Conservation (phyloP, 2,329 filamentous ascomycete genomes). For the Diplodia corticola region DNA sequence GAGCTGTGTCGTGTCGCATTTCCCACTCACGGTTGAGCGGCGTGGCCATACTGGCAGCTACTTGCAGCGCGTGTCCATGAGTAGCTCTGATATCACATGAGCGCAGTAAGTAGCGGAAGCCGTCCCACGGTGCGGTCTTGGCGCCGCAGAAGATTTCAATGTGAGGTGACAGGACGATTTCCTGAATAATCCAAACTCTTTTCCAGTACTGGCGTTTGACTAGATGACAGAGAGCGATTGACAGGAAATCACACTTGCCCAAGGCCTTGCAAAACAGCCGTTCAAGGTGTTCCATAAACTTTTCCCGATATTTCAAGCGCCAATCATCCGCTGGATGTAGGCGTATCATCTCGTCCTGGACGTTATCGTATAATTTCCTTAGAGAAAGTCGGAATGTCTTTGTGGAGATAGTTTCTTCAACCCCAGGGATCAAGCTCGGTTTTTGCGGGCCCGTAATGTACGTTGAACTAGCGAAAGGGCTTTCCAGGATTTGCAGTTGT, state of each 20-base stretch:
- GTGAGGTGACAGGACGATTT: constrained; percentile 12
- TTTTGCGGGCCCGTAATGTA: no score
- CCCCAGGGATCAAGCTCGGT: no score
- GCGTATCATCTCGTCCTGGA: no score
- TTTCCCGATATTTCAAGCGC: no score
- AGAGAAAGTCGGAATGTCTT: no score
- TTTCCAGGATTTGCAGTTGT: no score
- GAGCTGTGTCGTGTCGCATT: not conserved
- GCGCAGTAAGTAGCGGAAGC: not conserved
- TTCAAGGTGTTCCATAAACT: no score
- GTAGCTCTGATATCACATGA: not conserved
- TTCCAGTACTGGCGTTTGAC: not conserved
- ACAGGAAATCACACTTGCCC: not conserved
- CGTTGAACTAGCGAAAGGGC: no score
- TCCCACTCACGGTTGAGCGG: not conserved
- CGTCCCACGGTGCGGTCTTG: not conserved
- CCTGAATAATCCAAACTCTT: not conserved
- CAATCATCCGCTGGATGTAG: no score
- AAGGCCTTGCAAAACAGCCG: no score
- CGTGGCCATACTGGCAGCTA: not conserved
- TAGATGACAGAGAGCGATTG: not conserved
- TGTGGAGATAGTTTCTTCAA: no score
- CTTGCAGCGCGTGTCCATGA: not conserved
- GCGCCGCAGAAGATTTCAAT: not conserved
- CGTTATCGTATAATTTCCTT: no score